A percentile compares a stretch with the other conserved stretches of the same genome.
Conservation (phyloP, 148 eudicot species). For the Chenopodium album region DNA sequence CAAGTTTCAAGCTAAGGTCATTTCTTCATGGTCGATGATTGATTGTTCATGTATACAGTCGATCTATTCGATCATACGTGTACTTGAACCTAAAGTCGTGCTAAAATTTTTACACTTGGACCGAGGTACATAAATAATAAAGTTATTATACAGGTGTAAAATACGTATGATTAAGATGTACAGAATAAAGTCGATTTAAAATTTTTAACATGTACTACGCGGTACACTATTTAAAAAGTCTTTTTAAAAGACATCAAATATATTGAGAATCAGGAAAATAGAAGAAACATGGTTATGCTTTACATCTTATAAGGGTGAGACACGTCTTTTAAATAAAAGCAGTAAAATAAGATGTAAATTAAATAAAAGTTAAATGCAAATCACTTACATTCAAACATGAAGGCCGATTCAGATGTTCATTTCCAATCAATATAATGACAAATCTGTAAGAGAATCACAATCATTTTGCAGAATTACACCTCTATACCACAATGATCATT, state of each 20-base stretch:
- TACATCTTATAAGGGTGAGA: too few species aligned
- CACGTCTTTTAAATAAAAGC: not conserved
- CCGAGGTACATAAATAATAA: too few species aligned
- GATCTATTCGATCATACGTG: not conserved
- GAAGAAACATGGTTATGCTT: too few species aligned
- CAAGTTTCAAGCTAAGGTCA: not conserved
- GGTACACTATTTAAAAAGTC: too few species aligned
- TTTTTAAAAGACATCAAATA: not conserved
- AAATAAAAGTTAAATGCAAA: not conserved
- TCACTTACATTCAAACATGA: conserved; percentile 2
- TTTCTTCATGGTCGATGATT: not conserved
- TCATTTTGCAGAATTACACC: not conserved
- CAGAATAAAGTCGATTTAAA: too few species aligned
- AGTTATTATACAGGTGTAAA: too few species aligned
- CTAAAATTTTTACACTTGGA: too few species aligned
- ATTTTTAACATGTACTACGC: too few species aligned
- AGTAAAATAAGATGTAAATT: not conserved
- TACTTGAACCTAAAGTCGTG: too few species aligned
- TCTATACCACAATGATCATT: conserved; percentile 6
- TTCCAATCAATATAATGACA: not conserved
- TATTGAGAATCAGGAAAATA: not conserved
- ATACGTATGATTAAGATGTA: too few species aligned
- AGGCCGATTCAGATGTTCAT: not conserved
- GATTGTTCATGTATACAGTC: not conserved
- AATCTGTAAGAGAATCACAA: not conserved